phyloP scores from a whole-genome alignment of 1,139 yeast species.

The Saccharomycopsis crataegensis region DNA sequence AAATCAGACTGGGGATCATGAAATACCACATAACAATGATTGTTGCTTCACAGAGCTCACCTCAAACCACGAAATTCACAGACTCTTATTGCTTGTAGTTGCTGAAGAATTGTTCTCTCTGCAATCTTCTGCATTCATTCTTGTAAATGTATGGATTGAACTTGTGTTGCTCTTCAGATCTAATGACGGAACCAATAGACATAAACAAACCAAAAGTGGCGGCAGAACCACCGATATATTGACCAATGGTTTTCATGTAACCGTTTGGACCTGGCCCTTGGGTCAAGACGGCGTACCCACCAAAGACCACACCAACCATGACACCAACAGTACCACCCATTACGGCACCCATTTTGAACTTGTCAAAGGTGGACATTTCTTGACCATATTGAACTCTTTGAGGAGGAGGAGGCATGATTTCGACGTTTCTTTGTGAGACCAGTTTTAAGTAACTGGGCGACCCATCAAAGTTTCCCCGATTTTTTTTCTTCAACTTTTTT shows the following conservation, averaged over 20 bases:
- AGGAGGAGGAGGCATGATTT: conserved; percentile 55
- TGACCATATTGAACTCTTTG: conserved; percentile 65
- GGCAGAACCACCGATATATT: conserved; percentile 93
- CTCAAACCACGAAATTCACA: too few species aligned
- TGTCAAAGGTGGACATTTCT: conserved; percentile 84
- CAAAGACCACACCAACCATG: conserved; percentile 90
- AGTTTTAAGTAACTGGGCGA: not conserved
- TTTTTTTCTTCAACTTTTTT: not conserved
- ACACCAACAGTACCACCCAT: conserved; percentile 98
- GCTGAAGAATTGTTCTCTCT: not conserved
- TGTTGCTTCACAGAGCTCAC: too few species aligned
- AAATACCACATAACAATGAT: too few species aligned
- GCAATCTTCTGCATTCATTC: not conserved
- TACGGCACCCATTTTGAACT: conserved; percentile 95
- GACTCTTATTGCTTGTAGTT: too few species aligned
- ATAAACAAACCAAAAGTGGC: conserved; percentile 94
- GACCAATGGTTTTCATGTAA: conserved; percentile 91
- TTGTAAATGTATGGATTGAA: not conserved
- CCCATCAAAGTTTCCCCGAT: not conserved
- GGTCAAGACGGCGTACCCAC: conserved; percentile 84
- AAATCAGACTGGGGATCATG: too few species aligned
- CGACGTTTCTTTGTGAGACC: not conserved
- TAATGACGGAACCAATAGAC: conserved; percentile 90
- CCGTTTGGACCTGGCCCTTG: conserved; percentile 99
- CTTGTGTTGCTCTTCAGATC: conserved; percentile 47